A percentile compares a stretch with the other conserved stretches of the same genome.
Evolutionary conservation across 805 yeast species (phyloP).

Genomic region (Schwanniomyces yamadae): DNA sequence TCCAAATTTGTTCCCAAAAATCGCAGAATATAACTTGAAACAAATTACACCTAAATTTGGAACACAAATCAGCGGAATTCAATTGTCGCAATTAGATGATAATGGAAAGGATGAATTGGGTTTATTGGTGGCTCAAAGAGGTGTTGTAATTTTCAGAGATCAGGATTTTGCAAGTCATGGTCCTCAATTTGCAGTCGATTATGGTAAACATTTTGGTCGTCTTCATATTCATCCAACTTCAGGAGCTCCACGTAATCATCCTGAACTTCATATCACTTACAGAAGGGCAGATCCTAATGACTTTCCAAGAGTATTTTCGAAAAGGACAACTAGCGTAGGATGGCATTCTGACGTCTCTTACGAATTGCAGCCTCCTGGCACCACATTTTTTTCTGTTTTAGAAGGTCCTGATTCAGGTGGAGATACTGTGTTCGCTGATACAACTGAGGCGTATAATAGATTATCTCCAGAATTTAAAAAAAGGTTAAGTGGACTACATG

Average conservation of each 20-base stretch:
- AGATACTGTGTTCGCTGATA: constrained; percentile 76
- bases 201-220: constrained; percentile 66
- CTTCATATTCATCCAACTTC: constrained; percentile 73
- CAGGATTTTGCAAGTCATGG: constrained; percentile 61
- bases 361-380: constrained; percentile 71
- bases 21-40: constrained; percentile 27
- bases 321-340: constrained; percentile 36
- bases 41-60: constrained; percentile 70
- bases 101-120: constrained; percentile 70
- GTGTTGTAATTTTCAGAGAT: constrained; percentile 64
- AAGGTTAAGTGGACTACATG: constrained; percentile 60
- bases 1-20: constrained; percentile 49
- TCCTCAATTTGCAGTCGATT: constrained; percentile 49
- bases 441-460: constrained; percentile 67
- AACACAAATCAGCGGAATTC: constrained; percentile 59
- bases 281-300: constrained; percentile 45
- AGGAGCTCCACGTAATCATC: constrained; percentile 64
- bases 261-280: constrained; percentile 63
- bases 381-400: constrained; percentile 63
- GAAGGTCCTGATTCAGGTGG: constrained; percentile 66
- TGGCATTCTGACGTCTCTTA: constrained; percentile 80
- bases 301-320: constrained; percentile 32
- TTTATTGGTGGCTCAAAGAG: constrained; percentile 63
- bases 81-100: constrained; percentile 51
- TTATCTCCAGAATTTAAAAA: constrained; percentile 64